Conservation (phyloP, 805 yeast genomes). For the Priceomyces carsonii region DNA sequence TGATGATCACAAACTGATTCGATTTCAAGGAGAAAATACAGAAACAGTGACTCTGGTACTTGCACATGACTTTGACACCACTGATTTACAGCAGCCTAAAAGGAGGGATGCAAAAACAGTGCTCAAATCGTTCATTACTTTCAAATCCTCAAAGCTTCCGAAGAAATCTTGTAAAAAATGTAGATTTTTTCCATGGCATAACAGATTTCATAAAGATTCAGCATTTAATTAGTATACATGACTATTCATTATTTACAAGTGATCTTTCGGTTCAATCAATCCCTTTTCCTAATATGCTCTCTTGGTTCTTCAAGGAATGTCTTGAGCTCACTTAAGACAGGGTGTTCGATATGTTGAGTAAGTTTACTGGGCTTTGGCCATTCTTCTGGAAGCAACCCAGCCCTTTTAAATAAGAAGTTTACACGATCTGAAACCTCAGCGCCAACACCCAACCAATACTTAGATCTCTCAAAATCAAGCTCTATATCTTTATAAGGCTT, state of each 20-base stretch:
- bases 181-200: constrained; percentile 7
- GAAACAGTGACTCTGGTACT: neutral
- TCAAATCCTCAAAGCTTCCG: neutral
- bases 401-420: constrained; percentile 70
- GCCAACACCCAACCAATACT: constrained; percentile 97
- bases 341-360: constrained; percentile 31
- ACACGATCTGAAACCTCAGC: constrained; percentile 92
- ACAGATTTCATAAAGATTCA: constrained; percentile 3
- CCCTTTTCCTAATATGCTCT: constrained; percentile 34
- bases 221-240: constrained; percentile 5
- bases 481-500: constrained; percentile 75
- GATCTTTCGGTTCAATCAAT: constrained; percentile 4
- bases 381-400: constrained; percentile 62
- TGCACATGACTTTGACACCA: neutral
- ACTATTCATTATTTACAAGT: constrained; percentile 9
- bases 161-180: constrained; percentile 5
- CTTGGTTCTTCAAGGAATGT: constrained; percentile 32
- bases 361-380: constrained; percentile 56
- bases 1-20: neutral
- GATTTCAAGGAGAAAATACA: too few species aligned
- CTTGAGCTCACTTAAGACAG: constrained; percentile 26
- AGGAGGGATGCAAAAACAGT: neutral
- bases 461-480: constrained; percentile 84
- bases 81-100: neutral
- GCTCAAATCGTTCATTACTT: neutral